These are phyloP conservation scores for Globisporangium spiculum DNA, from an alignment of 352 stramenopile species.

Conservation along the genomic window DNA sequence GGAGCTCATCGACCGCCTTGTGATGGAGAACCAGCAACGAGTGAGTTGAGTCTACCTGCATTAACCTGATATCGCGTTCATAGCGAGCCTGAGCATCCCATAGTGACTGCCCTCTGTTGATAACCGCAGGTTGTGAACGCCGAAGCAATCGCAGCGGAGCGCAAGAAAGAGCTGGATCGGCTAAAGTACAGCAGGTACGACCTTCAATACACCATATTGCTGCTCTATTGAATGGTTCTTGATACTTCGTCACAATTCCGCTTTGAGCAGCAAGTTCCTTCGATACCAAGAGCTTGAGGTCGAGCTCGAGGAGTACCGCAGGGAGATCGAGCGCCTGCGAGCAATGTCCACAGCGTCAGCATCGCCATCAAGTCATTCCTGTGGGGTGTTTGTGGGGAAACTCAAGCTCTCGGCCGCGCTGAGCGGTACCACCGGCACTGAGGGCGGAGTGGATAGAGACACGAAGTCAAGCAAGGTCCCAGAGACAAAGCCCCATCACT, in stretches of 20 bases:
- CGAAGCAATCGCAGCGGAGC: slow-evolving; percentile 56
- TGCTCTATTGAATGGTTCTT: neutral
- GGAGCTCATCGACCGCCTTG: slow-evolving; percentile 56
- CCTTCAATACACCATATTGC: neutral
- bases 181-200: slow-evolving; percentile 53
- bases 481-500: neutral
- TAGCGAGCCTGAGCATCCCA: neutral
- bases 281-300: slow-evolving; percentile 60
- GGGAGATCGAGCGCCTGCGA: slow-evolving; percentile 51
- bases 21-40: slow-evolving; percentile 55
- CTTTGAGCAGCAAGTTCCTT: slow-evolving; percentile 44
- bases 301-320: slow-evolving; percentile 57
- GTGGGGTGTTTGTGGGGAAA: slow-evolving; percentile 33
- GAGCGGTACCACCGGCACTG: neutral
- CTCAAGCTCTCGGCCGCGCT: slow-evolving; percentile 32
- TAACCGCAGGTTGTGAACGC: slow-evolving; percentile 36
- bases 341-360: slow-evolving; percentile 18
- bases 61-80: neutral
- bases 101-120: neutral
- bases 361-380: neutral
- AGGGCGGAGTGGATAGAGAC: neutral
- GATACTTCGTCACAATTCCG: neutral
- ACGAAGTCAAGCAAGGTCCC: neutral
- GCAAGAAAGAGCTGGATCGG: slow-evolving; percentile 49
- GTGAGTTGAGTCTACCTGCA: slow-evolving; percentile 19